Conservation (phyloP, 805 yeast species). For the Kazachstania bromeliacearum region DNA sequence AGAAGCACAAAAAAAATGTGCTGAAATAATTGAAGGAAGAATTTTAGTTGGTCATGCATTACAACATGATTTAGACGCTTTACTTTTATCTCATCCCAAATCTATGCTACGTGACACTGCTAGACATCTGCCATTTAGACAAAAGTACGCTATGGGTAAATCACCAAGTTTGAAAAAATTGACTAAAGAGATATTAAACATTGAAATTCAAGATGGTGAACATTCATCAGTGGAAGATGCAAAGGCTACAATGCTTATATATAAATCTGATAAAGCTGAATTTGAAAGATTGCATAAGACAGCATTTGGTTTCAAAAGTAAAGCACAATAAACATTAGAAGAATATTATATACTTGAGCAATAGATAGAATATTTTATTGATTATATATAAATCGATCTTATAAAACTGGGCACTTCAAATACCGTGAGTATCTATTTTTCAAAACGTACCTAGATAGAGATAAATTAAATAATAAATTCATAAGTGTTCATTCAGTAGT, state of each 20-base stretch:
- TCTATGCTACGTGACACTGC: slow-evolving; percentile 66
- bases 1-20: slow-evolving; percentile 52
- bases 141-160: slow-evolving; percentile 48
- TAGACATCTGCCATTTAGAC: slow-evolving; percentile 46
- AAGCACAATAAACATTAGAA: not conserved
- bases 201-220: slow-evolving; percentile 60
- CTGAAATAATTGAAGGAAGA: slow-evolving; percentile 43
- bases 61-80: slow-evolving; percentile 63
- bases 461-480: no score
- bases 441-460: no score
- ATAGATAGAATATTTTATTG: not conserved
- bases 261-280: slow-evolving; percentile 49
- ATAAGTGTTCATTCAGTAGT: no score
- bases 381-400: not conserved
- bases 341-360: no score
- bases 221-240: slow-evolving; percentile 93
- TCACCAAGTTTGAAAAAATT: slow-evolving; percentile 67
- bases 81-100: slow-evolving; percentile 60
- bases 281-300: slow-evolving; percentile 40
- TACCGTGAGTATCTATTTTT: no score
- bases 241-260: slow-evolving; percentile 75
- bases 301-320: slow-evolving; percentile 1
- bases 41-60: slow-evolving; percentile 81
- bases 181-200: slow-evolving; percentile 43
- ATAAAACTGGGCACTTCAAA: no score